These are phyloP conservation scores for Cantharellus cinnabarinus DNA, from an alignment of 768 basidiomycete genomes.

Conservation along the genomic window DNA sequence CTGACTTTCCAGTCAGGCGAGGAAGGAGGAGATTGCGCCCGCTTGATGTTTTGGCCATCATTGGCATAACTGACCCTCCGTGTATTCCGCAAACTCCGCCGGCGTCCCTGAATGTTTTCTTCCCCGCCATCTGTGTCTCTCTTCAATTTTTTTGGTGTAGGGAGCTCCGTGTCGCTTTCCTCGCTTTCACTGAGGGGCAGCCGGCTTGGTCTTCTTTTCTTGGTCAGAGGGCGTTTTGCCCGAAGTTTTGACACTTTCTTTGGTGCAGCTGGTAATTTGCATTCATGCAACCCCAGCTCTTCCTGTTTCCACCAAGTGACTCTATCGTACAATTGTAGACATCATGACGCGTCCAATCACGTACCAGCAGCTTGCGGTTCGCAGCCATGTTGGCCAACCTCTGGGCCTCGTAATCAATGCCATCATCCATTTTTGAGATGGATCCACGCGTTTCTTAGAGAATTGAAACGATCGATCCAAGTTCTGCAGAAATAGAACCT, in stretches of 20 bases:
- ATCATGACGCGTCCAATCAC: too few relatives aligned
- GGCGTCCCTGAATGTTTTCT: neutral
- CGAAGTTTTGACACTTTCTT: too few relatives aligned
- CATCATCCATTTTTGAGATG: too few relatives aligned
- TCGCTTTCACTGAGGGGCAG: neutral
- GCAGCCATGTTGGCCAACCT: constrained; percentile 3
- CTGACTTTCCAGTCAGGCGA: too few relatives aligned
- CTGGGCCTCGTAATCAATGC: constrained; percentile 4
- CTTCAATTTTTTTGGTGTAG: neutral
- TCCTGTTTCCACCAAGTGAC: too few relatives aligned
- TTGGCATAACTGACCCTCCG: neutral
- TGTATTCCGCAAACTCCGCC: neutral
- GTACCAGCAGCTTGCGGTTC: neutral
- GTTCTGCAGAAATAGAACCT: too few relatives aligned
- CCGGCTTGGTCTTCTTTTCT: neutral
- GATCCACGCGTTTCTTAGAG: too few relatives aligned
- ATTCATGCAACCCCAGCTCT: too few relatives aligned
- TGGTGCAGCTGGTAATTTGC: too few relatives aligned
- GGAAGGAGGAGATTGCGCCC: too few relatives aligned
- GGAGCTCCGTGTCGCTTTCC: neutral
- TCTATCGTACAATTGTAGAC: too few relatives aligned
- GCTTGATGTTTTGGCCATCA: neutral
- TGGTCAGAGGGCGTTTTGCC: neutral
- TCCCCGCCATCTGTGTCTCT: neutral
- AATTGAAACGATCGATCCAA: too few relatives aligned